These are phyloP conservation scores for Lentinus tigrinus DNA, from an alignment of 768 basidiomycete genomes.

Conservation along the genomic window DNA sequence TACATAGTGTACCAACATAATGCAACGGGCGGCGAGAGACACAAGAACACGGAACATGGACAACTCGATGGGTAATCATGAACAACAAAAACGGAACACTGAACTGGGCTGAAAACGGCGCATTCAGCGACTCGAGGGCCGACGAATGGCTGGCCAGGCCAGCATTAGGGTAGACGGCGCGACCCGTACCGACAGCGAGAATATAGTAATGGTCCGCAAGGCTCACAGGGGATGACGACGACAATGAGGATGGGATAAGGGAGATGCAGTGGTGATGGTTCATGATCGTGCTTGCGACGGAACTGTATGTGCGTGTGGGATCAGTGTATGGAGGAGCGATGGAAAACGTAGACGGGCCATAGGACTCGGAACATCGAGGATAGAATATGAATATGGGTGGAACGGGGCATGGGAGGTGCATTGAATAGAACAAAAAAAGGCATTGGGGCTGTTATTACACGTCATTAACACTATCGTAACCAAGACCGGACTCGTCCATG, in stretches of 20 bases:
- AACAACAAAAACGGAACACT: no score
- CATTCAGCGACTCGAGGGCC: no score
- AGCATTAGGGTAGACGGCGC: background rate
- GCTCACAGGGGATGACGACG: background rate
- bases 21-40: background rate
- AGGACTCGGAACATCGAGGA: background rate
- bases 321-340: no score
- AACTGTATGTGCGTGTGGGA: background rate
- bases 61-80: no score
- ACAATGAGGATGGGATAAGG: background rate
- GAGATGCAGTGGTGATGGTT: conserved; percentile 7
- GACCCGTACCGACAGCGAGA: background rate
- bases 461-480: background rate
- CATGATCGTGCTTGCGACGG: no score
- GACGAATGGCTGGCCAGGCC: background rate
- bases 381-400: background rate
- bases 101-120: no score
- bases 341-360: background rate
- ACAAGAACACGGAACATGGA: background rate
- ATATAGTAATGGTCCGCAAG: conserved; percentile 1
- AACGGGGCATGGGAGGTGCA: background rate
- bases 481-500: conserved; percentile 2
- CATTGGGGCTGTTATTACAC: conserved; percentile 2
- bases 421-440: background rate
- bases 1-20: conserved; percentile 10